These are phyloP conservation scores for Pseudogymnoascus verrucosus DNA, from an alignment of 2,329 filamentous ascomycete species.

Conservation along the genomic window DNA sequence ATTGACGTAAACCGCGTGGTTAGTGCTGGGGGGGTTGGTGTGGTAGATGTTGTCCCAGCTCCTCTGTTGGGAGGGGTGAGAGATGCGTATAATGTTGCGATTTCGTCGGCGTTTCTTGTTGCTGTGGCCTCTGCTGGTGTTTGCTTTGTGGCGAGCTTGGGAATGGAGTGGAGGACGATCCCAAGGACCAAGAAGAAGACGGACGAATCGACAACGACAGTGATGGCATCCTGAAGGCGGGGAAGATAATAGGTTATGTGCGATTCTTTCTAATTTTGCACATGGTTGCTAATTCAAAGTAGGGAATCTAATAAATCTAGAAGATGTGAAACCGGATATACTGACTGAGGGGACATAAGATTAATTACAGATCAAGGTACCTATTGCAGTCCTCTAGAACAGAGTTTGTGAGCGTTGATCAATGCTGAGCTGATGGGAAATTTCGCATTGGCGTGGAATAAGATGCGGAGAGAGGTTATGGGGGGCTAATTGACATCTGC, in stretches of 20 bases:
- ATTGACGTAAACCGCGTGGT: background rate
- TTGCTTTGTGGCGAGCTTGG: background rate
- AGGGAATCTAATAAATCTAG: no score
- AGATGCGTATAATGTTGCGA: background rate
- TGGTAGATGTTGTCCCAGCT: background rate
- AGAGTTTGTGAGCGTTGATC: no score
- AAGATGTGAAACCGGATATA: no score
- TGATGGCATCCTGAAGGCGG: background rate
- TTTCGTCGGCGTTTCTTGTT: background rate
- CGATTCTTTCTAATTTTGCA: background rate
- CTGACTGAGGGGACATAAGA: no score
- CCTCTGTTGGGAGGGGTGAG: background rate
- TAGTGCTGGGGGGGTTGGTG: background rate
- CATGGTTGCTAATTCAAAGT: no score
- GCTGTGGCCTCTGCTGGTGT: background rate
- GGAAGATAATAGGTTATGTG: background rate
- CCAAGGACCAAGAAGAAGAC: background rate
- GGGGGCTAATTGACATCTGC: background rate
- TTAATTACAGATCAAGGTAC: no score
- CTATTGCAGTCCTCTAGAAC: no score
- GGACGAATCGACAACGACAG: background rate
- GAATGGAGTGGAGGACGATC: background rate
- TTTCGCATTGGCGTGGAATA: no score
- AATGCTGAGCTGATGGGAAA: no score
- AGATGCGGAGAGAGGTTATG: background rate